phyloP scores from a whole-genome alignment of 768 basidiomycete genomes.

The Trametopsis cervina region DNA sequence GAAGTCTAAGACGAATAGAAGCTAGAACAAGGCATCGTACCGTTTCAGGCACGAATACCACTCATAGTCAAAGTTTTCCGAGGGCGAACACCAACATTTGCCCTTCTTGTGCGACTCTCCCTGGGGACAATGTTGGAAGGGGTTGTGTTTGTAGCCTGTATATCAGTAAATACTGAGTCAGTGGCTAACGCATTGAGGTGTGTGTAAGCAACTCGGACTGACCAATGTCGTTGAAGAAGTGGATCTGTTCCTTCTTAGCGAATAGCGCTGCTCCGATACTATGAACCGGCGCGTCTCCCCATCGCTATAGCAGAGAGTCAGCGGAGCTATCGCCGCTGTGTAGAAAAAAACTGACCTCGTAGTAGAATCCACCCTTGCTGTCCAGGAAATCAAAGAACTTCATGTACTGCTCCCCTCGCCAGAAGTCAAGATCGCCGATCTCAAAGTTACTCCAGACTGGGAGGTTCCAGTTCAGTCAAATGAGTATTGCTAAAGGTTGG shows the following conservation, averaged over 20 bases:
- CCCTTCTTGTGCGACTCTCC: slow-evolving; percentile 68
- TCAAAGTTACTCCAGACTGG: slow-evolving; percentile 63
- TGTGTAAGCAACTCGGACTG: slow-evolving; percentile 20
- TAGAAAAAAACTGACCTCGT: slow-evolving; percentile 31
- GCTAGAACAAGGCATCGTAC: slow-evolving; percentile 56
- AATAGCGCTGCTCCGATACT: slow-evolving; percentile 86
- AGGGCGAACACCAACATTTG: slow-evolving; percentile 80
- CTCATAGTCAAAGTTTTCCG: slow-evolving; percentile 73
- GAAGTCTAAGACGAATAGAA: not conserved
- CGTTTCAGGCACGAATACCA: slow-evolving; percentile 86
- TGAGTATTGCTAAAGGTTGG: not conserved
- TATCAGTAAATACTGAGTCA: not conserved
- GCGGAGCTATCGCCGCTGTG: too few relatives aligned
- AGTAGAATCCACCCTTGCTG: slow-evolving; percentile 50
- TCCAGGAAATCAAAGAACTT: slow-evolving; percentile 55
- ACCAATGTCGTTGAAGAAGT: slow-evolving; percentile 92
- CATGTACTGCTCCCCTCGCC: slow-evolving; percentile 48
- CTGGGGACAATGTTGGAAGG: slow-evolving; percentile 89
- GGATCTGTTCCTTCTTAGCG: slow-evolving; percentile 81
- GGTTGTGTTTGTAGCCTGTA: slow-evolving; percentile 73
- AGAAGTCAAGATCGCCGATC: slow-evolving; percentile 52
- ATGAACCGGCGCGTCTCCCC: slow-evolving; percentile 88
- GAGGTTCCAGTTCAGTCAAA: not conserved
- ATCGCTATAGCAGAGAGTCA: slow-evolving; percentile 57
- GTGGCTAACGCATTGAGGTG: not conserved